Base-by-base conservation (phyloP, 202 grass and related monocot genomes). In the Carex arenaria region DNA sequence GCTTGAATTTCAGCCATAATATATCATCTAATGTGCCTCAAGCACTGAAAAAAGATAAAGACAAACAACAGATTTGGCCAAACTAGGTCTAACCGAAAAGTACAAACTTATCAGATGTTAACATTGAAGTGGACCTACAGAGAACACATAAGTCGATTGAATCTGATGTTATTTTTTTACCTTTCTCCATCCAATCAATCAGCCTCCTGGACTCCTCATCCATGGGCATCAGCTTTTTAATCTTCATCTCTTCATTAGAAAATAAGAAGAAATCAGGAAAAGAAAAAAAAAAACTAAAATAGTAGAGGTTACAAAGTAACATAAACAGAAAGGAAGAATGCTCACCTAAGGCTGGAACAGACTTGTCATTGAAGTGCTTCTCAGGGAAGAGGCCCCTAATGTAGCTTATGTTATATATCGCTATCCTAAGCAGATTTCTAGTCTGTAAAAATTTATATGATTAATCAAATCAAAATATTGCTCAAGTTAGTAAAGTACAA, bases 181-280 rank as follows among this genome's bases (percentile, higher is more conserved):
- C 93, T 96, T 94, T 96, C 87, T 99, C 93, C 96, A 99, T 96
- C 96, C 96, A 99, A 79, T 96, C 96, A 23, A 99, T 99, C 71
- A 99, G 87, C 70, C 96, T 90, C 81, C 93, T 88, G 1, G 96
- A 96, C 82, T 96, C 96, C 1, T 80, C 85, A 92, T 99, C 93
- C 88, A 99, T 96, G 43, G 96, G 96, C 96, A 95, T 95, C 81
- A 99, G 83, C 86, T 99, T 98, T 80, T 95, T 99, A 89, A 99
- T 99, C 91, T 94, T 99, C 96, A 99, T 99, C 90, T 96, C 96
- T 99, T 64, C 11, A 79, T 66, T 53, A 82, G 80, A 73, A 90
- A 49, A 38, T 23, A 30, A 18, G 38, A 40, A 62, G 1, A 82
- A 69, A 56, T 68, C 47, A 67, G 45, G 26, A 26, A 26, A 26